Evolutionary conservation across 805 yeast species (phyloP), one percentile per base, ranked within the genome.

Genomic region (Candida alai): DNA sequence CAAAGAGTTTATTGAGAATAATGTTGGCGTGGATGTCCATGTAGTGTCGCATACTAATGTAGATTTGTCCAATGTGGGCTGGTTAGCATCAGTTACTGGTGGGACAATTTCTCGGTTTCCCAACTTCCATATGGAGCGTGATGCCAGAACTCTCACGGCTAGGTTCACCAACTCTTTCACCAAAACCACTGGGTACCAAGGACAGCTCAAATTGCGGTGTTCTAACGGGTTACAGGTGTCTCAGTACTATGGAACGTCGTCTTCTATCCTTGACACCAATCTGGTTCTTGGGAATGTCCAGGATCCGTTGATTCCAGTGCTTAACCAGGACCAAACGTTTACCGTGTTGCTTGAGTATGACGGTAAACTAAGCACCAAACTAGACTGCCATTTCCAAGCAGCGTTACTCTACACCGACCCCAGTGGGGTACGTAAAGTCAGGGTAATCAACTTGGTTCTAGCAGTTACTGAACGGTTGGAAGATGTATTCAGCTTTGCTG

Each of bases 321-420:
- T 87, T 19, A 70, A 70, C 26, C 68, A 72, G 12, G 78, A 84
- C 43, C 80, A 83, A 28, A 70, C 81, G 4, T 56, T 86, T 30
- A 81, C 85, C 7, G 80, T 85, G 2, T 69, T 86, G 34, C 76
- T 90, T 48, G 71, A 70, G 30, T 83, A 85, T 50, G 96, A 88
- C 51, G 87, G 87, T 3, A 77, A 76, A 40, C 64, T 87, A 21
- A 75, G 79, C 38, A 67, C 83, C 2, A 76, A 76, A 40, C 68
- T 73, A 24, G 96, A 88, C 55, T 84, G 86, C 15, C 93, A 87
- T 55, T 86, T 90, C 65, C 98, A 93, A 60, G 83, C 85, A 2
- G 97, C 97, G 0, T 46, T 93, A 18, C 63, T 93, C 36, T 90
- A 88, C 54, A 89, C 97, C 0, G 84, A 87, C 30, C 51, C 69